Conservation (phyloP, 2,329 filamentous ascomycete genomes). For the Plenodomus biglobosus region DNA sequence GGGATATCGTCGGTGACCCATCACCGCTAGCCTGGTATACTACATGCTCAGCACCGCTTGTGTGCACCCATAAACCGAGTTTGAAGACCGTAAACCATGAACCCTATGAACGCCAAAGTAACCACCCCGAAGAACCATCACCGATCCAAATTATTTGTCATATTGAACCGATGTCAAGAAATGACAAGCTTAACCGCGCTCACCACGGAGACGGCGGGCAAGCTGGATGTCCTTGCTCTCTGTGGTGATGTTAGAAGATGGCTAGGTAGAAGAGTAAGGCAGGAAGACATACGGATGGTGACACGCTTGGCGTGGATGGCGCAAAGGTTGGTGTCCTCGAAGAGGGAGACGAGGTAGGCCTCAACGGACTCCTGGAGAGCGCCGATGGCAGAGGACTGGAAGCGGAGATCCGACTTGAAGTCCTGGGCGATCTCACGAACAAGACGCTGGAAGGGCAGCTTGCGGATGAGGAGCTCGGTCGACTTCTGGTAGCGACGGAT, state of each 20-base stretch:
- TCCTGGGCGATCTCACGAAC: slow-evolving; percentile 73
- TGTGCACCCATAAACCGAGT: slow-evolving; percentile 41
- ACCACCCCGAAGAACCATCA: slow-evolving; percentile 31
- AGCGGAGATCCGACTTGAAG: slow-evolving; percentile 73
- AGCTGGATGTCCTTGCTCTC: slow-evolving; percentile 99
- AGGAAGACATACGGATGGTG: slow-evolving; percentile 63
- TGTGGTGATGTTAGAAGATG: slow-evolving; percentile 25
- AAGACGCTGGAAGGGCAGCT: slow-evolving; percentile 77
- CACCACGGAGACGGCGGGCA: slow-evolving; percentile 62
- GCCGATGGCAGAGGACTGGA: slow-evolving; percentile 93
- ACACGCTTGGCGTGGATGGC: slow-evolving; percentile 96
- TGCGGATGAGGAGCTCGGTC: slow-evolving; percentile 81
- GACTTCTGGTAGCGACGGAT: slow-evolving; percentile 88
- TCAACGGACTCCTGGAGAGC: slow-evolving; percentile 95
- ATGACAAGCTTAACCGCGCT: slow-evolving; percentile 52
- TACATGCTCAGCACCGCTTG: slow-evolving; percentile 42
- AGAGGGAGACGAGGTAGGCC: slow-evolving; percentile 93
- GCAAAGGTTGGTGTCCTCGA: slow-evolving; percentile 94
- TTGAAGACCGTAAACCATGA: slow-evolving; percentile 42
- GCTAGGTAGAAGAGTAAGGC: not conserved
- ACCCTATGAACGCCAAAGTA: slow-evolving; percentile 40
- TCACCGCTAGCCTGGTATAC: slow-evolving; percentile 45
- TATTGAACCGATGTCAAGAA: slow-evolving; percentile 26
- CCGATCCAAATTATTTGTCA: slow-evolving; percentile 28
- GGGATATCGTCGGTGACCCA: slow-evolving; percentile 38